These are phyloP conservation scores for Diplogelasinospora grovesii DNA, from an alignment of 495 filamentous ascomycete species.

Conservation along the genomic window DNA sequence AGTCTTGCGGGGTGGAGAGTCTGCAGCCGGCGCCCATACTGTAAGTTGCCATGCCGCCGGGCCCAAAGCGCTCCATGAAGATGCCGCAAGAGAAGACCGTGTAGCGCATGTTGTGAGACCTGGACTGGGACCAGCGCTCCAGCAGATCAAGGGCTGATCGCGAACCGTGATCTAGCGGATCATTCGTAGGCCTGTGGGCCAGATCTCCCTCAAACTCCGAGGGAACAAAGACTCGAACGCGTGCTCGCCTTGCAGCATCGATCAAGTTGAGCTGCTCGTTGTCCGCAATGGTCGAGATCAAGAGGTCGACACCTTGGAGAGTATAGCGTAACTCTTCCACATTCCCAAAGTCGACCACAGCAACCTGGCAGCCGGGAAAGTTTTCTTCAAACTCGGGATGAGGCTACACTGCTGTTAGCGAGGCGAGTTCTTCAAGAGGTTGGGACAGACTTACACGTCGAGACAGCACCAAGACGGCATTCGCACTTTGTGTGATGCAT, in stretches of 20 bases:
- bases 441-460: constrained; percentile 41
- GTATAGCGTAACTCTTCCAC: constrained; percentile 49
- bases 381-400: constrained; percentile 34
- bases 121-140: constrained; percentile 39
- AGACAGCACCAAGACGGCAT: constrained; percentile 64
- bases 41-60: constrained; percentile 50
- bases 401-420: constrained; percentile 11
- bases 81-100: constrained; percentile 66
- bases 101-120: constrained; percentile 46
- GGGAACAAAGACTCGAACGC: constrained; percentile 64
- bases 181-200: constrained; percentile 42
- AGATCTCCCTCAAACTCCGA: constrained; percentile 66
- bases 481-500: constrained; percentile 50
- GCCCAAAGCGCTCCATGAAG: constrained; percentile 69
- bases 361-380: constrained; percentile 50
- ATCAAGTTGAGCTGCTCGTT: constrained; percentile 63
- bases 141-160: constrained; percentile 49
- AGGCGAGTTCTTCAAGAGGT: background rate
- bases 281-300: constrained; percentile 67
- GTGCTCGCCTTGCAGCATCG: constrained; percentile 56
- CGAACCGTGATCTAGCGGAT: constrained; percentile 46
- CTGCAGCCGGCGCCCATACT: constrained; percentile 45
- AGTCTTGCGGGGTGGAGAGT: constrained; percentile 51
- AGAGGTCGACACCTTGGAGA: constrained; percentile 63
- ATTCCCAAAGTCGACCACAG: constrained; percentile 56